These are phyloP conservation scores for Lablab purpureus DNA, from an alignment of 306 rosid species.

Conservation along the genomic window DNA sequence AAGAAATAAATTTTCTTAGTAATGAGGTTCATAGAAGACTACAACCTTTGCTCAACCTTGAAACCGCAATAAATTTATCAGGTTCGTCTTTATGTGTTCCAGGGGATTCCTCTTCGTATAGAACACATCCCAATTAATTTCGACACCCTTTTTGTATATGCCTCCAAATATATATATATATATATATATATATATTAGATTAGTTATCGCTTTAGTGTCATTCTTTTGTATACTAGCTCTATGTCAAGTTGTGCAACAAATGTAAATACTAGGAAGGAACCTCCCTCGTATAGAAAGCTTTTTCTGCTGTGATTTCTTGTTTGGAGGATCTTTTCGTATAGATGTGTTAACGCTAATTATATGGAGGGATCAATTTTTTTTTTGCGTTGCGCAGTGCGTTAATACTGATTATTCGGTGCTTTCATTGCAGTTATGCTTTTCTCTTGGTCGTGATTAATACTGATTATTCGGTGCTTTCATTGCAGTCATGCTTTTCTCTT, in stretches of 20 bases:
- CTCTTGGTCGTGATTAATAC: no score
- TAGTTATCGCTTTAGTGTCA: conserved; percentile 60
- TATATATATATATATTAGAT: conserved; percentile 57
- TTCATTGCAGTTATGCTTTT: not conserved
- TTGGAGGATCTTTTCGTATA: conserved; percentile 9
- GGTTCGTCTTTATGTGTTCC: conserved; percentile 41
- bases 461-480: no score
- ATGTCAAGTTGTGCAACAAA: conserved; percentile 45
- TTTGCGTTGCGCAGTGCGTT: not conserved
- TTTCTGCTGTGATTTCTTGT: conserved; percentile 9
- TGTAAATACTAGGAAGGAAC: conserved; percentile 65
- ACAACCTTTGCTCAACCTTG: conserved; percentile 72
- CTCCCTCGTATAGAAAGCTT: conserved; percentile 44
- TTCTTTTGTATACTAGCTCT: conserved; percentile 65
- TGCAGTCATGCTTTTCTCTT: not conserved
- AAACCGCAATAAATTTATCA: conserved; percentile 54
- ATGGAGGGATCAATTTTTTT: not conserved
- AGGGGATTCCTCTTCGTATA: conserved; percentile 47
- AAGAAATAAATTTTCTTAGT: conserved; percentile 64
- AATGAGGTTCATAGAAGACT: conserved; percentile 84
- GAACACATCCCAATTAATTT: conserved; percentile 50
- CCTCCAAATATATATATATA: conserved; percentile 48
- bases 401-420: not conserved
- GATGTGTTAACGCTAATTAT: conserved; percentile 22
- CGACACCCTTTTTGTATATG: conserved; percentile 68